Evolutionary conservation across 768 basidiomycete species (phyloP).

Genomic region (Lactarius sanguifluus): DNA sequence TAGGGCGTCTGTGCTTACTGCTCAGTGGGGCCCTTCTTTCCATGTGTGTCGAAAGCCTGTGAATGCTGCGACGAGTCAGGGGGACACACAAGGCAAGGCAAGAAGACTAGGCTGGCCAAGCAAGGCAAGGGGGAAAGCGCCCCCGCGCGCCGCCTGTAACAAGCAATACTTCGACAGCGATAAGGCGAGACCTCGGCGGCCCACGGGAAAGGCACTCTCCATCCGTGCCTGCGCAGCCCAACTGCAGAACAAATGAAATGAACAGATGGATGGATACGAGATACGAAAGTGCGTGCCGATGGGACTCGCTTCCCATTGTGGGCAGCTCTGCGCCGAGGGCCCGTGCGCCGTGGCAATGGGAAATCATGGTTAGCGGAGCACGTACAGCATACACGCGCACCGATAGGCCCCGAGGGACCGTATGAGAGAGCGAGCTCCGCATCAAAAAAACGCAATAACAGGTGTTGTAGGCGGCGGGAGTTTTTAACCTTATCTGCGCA

Average conservation of each 20-base stretch:
- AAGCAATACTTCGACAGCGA: neutral
- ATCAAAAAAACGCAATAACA: neutral
- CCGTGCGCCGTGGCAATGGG: neutral
- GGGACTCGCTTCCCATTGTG: conserved; percentile 3
- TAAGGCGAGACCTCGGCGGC: neutral
- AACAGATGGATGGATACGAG: neutral
- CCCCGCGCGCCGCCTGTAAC: neutral
- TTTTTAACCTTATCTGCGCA: conserved; percentile 11
- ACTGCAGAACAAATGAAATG: conserved; percentile 1
- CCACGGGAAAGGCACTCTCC: neutral
- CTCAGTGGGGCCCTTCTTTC: neutral
- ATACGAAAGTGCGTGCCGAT: neutral
- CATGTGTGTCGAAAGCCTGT: neutral
- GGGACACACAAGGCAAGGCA: neutral
- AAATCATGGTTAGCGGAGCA: conserved; percentile 10
- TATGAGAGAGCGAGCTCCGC: conserved; percentile 11
- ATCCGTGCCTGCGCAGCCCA: conserved; percentile 18
- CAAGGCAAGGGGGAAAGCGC: neutral
- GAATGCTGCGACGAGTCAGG: neutral
- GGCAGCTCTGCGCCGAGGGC: conserved; percentile 6
- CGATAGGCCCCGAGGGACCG: neutral
- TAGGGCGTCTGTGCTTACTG: neutral
- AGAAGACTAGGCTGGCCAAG: neutral
- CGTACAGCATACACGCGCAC: neutral
- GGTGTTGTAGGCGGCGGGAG: conserved; percentile 1